Evolutionary conservation across 768 basidiomycete genomes (phyloP).

Genomic region (Asterophora lycoperdoides): DNA sequence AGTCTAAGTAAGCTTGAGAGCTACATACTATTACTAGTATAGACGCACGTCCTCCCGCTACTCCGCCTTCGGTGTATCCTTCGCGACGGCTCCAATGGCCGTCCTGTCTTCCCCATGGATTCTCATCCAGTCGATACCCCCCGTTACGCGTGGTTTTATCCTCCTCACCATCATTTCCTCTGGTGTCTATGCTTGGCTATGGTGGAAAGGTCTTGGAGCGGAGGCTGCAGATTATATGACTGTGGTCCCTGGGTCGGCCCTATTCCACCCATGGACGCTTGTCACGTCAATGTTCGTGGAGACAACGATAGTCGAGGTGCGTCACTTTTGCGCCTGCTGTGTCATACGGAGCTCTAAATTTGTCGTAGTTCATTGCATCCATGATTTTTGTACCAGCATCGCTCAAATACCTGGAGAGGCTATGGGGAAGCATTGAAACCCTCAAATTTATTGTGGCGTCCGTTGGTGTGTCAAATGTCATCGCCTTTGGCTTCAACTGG

Average conservation of each 20-base stretch:
- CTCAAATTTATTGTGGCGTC: constrained; percentile 81
- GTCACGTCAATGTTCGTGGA: constrained; percentile 89
- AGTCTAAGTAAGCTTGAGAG: too few relatives aligned
- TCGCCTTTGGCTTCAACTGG: constrained; percentile 86
- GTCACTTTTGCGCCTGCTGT: constrained; percentile 23
- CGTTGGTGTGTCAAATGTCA: constrained; percentile 79
- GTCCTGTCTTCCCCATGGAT: constrained; percentile 69
- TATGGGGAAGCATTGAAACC: constrained; percentile 89
- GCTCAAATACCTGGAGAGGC: constrained; percentile 84
- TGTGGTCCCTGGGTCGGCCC: constrained; percentile 72
- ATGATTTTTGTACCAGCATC: constrained; percentile 76
- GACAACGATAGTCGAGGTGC: constrained; percentile 75
- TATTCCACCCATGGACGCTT: constrained; percentile 92
- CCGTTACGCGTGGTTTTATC: constrained; percentile 72
- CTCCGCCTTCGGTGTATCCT: constrained; percentile 10
- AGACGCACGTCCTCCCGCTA: constrained; percentile 9
- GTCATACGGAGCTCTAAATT: constrained; percentile 7
- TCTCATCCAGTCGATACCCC: constrained; percentile 68
- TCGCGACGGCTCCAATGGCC: constrained; percentile 48
- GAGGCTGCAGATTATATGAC: constrained; percentile 63
- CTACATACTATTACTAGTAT: too few relatives aligned
- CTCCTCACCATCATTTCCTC: constrained; percentile 55
- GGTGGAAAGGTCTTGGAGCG: constrained; percentile 43
- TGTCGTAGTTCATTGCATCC: constrained; percentile 66
- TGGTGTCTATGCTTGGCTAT: constrained; percentile 60